Conservation (phyloP, 805 yeast species). For the Yamadazyma endophytica region DNA sequence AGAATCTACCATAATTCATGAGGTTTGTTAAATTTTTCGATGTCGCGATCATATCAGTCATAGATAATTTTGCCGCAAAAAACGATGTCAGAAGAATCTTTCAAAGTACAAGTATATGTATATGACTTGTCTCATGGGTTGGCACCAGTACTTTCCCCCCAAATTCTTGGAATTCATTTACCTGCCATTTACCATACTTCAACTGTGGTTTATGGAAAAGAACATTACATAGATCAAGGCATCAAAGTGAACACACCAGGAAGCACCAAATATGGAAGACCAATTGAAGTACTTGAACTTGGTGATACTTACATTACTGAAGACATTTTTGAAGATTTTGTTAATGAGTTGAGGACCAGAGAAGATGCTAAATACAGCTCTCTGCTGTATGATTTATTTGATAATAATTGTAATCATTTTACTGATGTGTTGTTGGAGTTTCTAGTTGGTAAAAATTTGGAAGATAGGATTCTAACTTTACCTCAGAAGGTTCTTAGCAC, state of each 20-base stretch:
- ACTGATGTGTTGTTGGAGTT: conserved; percentile 55
- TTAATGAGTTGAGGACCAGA: conserved; percentile 42
- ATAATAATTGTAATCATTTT: conserved; percentile 68
- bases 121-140: conserved; percentile 63
- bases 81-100: conserved; percentile 17
- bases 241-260: conserved; percentile 39
- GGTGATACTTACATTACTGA: conserved; percentile 50
- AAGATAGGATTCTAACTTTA: conserved; percentile 46
- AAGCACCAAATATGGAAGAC: conserved; percentile 54
- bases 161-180: conserved; percentile 47
- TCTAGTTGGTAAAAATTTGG: conserved; percentile 52
- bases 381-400: conserved; percentile 50
- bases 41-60: background rate
- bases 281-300: conserved; percentile 48
- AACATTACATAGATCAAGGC: conserved; percentile 59
- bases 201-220: conserved; percentile 50
- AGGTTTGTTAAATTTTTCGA: background rate
- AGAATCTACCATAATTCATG: background rate
- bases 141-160: conserved; percentile 48
- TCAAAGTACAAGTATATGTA: conserved; percentile 50
- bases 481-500: conserved; percentile 48
- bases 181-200: conserved; percentile 71
- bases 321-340: conserved; percentile 51
- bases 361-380: conserved; percentile 41
- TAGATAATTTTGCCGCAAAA: background rate